Conservation (phyloP, 148 eudicot species). For the Rhododendron mucronatum region DNA sequence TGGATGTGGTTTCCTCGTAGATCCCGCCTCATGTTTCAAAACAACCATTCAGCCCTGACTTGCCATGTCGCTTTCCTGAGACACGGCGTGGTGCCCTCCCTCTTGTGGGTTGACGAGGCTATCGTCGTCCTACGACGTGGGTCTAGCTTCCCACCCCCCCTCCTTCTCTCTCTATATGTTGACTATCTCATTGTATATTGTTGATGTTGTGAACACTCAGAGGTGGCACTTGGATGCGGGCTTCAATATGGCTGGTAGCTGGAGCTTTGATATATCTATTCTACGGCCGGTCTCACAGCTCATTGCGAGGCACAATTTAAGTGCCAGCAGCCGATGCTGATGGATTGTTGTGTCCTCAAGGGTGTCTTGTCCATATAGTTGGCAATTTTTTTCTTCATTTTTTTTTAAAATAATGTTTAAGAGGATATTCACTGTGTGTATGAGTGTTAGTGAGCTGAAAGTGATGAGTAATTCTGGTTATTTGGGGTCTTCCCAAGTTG, state of each 20-base stretch:
- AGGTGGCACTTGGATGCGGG: slow-evolving; percentile 49
- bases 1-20: not conserved
- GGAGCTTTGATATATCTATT: slow-evolving; percentile 48
- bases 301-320: slow-evolving; percentile 20
- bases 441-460: not conserved
- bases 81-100: not conserved
- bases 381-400: not conserved
- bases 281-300: slow-evolving; percentile 58
- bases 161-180: not conserved
- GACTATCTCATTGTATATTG: not conserved
- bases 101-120: not conserved
- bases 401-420: not conserved
- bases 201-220: slow-evolving; percentile 25
- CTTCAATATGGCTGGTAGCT: slow-evolving; percentile 47
- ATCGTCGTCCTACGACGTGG: not conserved
- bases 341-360: not conserved
- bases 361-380: not conserved
- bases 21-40: not conserved
- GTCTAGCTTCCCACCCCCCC: not conserved
- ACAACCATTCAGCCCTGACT: not conserved
- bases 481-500: not conserved
- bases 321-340: slow-evolving; percentile 18
- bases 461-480: not conserved
- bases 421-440: not conserved
- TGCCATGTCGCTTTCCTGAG: not conserved